Evolutionary conservation across 2,329 filamentous ascomycete genomes (phyloP), one percentile per base, ranked within the genome.

Genomic region (Fusarium mangiferae): DNA sequence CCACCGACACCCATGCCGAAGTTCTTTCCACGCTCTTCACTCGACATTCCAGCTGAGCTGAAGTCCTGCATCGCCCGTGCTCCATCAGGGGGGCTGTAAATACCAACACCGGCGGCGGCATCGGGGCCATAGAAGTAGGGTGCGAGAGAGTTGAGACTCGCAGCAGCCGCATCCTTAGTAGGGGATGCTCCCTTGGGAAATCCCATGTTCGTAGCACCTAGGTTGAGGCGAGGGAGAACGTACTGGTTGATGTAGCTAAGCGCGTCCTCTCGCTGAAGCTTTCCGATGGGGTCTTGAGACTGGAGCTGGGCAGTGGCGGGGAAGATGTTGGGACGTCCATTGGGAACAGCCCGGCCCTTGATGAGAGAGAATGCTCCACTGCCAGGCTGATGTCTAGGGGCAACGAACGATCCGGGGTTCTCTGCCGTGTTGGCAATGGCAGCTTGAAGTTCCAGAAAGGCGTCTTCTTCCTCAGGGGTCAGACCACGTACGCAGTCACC

Each of bases 401-500:
- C 87, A 11, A 88, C 81, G 73, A 91, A 92, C 0, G 87, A 84
- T 7, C 88, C 87, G 0, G 90, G 89, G 58, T 85, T 86, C 52
- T 85, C 83, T 20, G 87, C 85, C 42, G 84, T 83, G 14, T 81
- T 79, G 6, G 87, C 86, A 49, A 94, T 83, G 12, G 83, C 83
- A 54, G 86, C 84, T 80, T 96, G 94, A 10, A 96, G 86, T 57
- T 90, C 86, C 17, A 96, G 84, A 74, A 93, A 95, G 9, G 88
- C 87, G 39, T 91, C 86, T 78, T 95, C 93, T 71, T 95, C 91
- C 46, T 92, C 89, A 8, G 87, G 83, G 3, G 87, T 90, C 61
- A 96, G 83, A 66, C 93, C 92, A 73, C 92, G 90, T n/a, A 96
- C 86, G 79, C 92, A 93, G 71, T 94, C 91, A 17, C 93, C 93